Conservation (phyloP, 768 basidiomycete species). For the Leccinum arenicola region DNA sequence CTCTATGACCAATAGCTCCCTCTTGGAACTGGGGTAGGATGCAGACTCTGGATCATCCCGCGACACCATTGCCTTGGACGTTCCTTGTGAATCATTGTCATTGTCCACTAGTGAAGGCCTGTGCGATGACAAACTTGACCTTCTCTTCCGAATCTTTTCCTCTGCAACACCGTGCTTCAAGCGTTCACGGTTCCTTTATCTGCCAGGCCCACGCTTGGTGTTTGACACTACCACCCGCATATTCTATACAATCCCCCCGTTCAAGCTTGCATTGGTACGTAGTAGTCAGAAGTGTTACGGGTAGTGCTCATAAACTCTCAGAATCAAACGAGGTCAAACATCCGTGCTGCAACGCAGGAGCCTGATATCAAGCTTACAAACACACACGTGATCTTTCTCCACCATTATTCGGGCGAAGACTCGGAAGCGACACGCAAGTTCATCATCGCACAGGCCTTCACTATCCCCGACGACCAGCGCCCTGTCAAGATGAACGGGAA, state of each 20-base stretch:
- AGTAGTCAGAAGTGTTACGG: background rate
- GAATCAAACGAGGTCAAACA: background rate
- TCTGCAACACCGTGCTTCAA: no score
- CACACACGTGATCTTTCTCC: no score
- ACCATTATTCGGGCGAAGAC: background rate
- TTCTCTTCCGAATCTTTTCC: no score
- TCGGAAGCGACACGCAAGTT: background rate
- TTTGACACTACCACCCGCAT: background rate
- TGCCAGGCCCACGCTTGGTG: background rate
- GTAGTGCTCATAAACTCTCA: background rate
- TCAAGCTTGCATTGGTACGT: background rate
- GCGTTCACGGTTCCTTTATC: background rate
- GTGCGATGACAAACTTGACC: no score
- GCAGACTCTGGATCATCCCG: background rate
- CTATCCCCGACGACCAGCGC: background rate
- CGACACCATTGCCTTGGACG: background rate
- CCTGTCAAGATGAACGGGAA: background rate
- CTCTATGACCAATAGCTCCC: no score
- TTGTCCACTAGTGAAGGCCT: background rate
- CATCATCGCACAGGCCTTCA: background rate
- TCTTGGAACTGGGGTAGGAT: background rate
- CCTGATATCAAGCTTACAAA: no score
- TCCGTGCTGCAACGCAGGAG: background rate
- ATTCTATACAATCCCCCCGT: background rate
- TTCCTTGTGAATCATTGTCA: background rate